Evolutionary conservation across 805 yeast genomes (phyloP), one percentile per base, ranked within the genome.

Genomic region (Starmera pachycereana): DNA sequence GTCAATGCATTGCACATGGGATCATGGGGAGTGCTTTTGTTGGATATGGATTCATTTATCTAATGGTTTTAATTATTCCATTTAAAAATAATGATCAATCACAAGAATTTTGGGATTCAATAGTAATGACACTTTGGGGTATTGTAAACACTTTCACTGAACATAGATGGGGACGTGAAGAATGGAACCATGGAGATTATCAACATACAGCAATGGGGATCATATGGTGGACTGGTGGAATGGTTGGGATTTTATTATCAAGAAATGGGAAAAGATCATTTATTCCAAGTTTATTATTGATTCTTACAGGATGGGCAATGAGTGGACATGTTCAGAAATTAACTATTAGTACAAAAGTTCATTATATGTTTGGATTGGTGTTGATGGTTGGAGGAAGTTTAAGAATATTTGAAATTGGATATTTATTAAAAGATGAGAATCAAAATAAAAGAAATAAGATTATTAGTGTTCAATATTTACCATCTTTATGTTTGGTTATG

Each of bases 151-250:
- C 97, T 1, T 90, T 90, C 61, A 90, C 97, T 2, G 97, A 90
- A 61, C 97, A 90, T 60, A 66, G 97, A 45, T 90, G 97, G 97
- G 95, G 95, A 32, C 55, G 59, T 29, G 92, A 88, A 56, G 76
- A 68, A 8, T 90, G 97, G 97, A 71, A 75, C 34, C 94, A 84
- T 67, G 92, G 95, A 9, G 97, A 88, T 59, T 86, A 81, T 58
- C 96, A 89, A 63, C 97, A 89, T 60, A 89, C 97, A 0, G 76
- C 92, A 16, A 87, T 90, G 96, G 97, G 97, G 1, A 83, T 90
- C 41, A 72, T 90, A 28, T 90, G 97, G 95, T 88, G 96, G 94
- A 76, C 86, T 38, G 94, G 95, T 41, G 97, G 97, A 8, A 63
- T 88, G 47, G 60, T 88, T 22, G 97, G 97, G 1, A 69, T 90